Base-by-base conservation (phyloP, 345 rosid genomes). In the Eucalyptus pauciflora region DNA sequence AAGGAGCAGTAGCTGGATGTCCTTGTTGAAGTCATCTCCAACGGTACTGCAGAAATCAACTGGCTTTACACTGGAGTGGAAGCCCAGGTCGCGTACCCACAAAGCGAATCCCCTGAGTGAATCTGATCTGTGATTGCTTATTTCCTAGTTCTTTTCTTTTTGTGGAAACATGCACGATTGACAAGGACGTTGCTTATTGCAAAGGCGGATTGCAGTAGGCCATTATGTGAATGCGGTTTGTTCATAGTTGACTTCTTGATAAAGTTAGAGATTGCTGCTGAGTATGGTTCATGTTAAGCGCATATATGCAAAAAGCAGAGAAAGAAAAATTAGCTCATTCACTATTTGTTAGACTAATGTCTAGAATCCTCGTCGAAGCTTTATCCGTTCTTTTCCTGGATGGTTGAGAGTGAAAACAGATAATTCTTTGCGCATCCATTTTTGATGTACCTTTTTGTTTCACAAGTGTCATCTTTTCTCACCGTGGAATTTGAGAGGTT, bases 1-100 rank as follows among this genome's bases (percentile, higher is more conserved):
- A 50, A 48, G 13, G 33, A 69, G 18, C 25, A 87, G 89, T 86
- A 52, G 69, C 56, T 91, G 89, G 90, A 37, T 81, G 91, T 29
- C 71, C 86, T 91, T 90, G 91, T 89, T 93, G 69, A 91, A 64
- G 88, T 85, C 86, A 86, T 89, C 49, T 88, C 31, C 89, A 31
- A 7, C 88, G 22, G 18, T 37, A 14, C 85, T 69, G 89, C 67
- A 41, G 79, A 67, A 86, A 60, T 80, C 64, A 37, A 87, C 58
- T 60, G 87, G 88, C 60, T 91, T 90, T 56, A 58, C 22, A 60
- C 37, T 92, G 45, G 86, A 50, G 17, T 92, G 92, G 92, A 89
- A 89, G 76, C 7, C 85, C 29, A 88, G 83, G 41, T 37, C 4
- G 24, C 8, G 15, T 41, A 37, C 9, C 83, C 83, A 41, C 83